Conservation (phyloP, 192 early-diverging fungal genomes). For the Backusella westeae region DNA sequence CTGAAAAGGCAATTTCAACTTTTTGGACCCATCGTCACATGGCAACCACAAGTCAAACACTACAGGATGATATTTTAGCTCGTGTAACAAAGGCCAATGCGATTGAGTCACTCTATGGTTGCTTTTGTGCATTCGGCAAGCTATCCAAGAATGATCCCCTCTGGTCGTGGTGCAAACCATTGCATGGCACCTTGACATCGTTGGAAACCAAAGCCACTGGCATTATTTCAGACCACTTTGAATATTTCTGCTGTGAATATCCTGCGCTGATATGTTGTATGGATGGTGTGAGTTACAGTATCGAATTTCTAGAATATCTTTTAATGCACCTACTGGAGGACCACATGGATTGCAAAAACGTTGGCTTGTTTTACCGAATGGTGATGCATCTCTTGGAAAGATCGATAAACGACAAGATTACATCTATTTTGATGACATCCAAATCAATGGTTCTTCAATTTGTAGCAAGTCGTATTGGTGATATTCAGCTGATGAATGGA, state of each 20-base stretch:
- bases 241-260: conserved; percentile 32
- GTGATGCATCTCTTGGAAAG: neutral
- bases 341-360: conserved; percentile 24
- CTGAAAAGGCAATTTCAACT: conserved; percentile 21
- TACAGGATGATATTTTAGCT: neutral
- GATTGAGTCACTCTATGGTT: conserved; percentile 24
- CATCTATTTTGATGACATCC: neutral
- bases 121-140: conserved; percentile 11
- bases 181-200: conserved; percentile 16
- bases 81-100: conserved; percentile 21
- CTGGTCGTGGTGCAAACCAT: conserved; percentile 9
- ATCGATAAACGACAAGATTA: neutral
- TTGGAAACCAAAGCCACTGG: conserved; percentile 15
- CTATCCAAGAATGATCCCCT: conserved; percentile 12
- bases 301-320: conserved; percentile 30
- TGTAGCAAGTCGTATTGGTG: neutral
- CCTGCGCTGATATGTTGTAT: conserved; percentile 31
- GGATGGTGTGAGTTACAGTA: conserved; percentile 28
- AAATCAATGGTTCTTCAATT: conserved; percentile 9
- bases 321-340: conserved; percentile 23
- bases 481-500: neutral
- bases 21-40: conserved; percentile 21
- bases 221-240: conserved; percentile 21
- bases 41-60: conserved; percentile 8
- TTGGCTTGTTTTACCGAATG: conserved; percentile 17